These are phyloP conservation scores for Asterionellopsis glacialis DNA, from an alignment of 108 stramenopile genomes.

Conservation along the genomic window DNA sequence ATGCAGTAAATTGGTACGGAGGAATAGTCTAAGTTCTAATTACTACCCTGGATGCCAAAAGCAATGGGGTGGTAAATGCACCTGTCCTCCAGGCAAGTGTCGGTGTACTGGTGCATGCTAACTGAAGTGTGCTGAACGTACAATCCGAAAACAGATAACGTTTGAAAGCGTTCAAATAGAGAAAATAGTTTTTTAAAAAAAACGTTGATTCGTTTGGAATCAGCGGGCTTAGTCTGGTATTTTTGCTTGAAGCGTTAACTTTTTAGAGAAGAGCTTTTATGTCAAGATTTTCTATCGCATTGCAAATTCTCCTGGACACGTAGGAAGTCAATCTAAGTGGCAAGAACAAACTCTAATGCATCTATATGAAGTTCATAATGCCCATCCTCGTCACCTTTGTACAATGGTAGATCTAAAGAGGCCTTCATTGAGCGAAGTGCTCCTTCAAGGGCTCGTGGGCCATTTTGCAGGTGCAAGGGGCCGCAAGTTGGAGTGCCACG, in stretches of 20 bases:
- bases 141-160: too few species aligned
- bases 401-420: slow-evolving; percentile 58
- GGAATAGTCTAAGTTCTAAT: background rate
- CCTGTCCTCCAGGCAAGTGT: slow-evolving; percentile 30
- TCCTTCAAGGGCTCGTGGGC: slow-evolving; percentile 56
- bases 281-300: too few species aligned
- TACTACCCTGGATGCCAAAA: slow-evolving; percentile 23
- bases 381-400: slow-evolving; percentile 38
- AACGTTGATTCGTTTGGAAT: too few species aligned
- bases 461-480: slow-evolving; percentile 74
- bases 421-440: slow-evolving; percentile 46
- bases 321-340: too few species aligned
- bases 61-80: slow-evolving; percentile 24
- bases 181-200: too few species aligned
- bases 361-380: slow-evolving; percentile 65
- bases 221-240: too few species aligned
- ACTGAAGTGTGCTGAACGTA: too few species aligned
- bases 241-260: too few species aligned
- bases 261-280: too few species aligned
- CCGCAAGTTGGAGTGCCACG: slow-evolving; percentile 60
- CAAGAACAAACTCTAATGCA: slow-evolving; percentile 29
- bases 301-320: too few species aligned
- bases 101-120: too few species aligned
- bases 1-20: background rate
- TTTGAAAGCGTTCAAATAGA: too few species aligned